Percentiles rank a stretch among this genome's conserved stretches.
Evolutionary conservation across 768 basidiomycete species (phyloP).

Genomic region (Lanmaoa pseudosensibilis): DNA sequence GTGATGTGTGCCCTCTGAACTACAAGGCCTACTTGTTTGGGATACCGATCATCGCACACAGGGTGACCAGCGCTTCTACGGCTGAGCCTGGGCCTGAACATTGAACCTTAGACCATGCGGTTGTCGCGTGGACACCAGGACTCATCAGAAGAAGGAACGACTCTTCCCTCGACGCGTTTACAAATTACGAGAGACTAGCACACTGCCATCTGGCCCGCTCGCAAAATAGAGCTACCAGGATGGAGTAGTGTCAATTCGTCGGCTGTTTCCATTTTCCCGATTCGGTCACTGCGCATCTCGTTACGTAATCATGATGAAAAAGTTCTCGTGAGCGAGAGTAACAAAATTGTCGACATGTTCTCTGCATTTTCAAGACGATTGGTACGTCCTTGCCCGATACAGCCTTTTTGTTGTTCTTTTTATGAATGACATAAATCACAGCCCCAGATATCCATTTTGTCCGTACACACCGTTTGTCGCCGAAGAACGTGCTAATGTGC

Average conservation of each 20-base stretch:
- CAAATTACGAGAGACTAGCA: background rate
- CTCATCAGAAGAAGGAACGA: background rate
- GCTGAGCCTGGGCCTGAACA: background rate
- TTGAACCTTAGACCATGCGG: slow-evolving; percentile 11
- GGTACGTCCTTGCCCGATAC: slow-evolving; percentile 24
- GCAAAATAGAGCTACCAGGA: no score
- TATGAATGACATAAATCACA: slow-evolving; percentile 13
- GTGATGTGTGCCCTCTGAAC: background rate
- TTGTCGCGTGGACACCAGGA: slow-evolving; percentile 14
- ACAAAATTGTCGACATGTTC: slow-evolving; percentile 28
- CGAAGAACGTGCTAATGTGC: slow-evolving; percentile 8
- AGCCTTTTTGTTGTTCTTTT: background rate
- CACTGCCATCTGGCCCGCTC: no score
- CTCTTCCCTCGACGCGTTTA: no score
- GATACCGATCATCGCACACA: slow-evolving; percentile 12
- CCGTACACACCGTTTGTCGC: slow-evolving; percentile 23
- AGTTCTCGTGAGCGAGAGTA: background rate
- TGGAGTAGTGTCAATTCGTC: no score
- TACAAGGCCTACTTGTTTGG: slow-evolving; percentile 14
- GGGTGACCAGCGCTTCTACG: background rate
- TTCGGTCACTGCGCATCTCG: background rate
- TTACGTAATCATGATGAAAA: slow-evolving; percentile 8
- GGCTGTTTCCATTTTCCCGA: background rate
- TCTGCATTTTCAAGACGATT: slow-evolving; percentile 38
- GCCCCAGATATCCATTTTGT: slow-evolving; percentile 72